Conservation (phyloP, 2,329 filamentous ascomycete genomes). For the Colletotrichum endophyticum region DNA sequence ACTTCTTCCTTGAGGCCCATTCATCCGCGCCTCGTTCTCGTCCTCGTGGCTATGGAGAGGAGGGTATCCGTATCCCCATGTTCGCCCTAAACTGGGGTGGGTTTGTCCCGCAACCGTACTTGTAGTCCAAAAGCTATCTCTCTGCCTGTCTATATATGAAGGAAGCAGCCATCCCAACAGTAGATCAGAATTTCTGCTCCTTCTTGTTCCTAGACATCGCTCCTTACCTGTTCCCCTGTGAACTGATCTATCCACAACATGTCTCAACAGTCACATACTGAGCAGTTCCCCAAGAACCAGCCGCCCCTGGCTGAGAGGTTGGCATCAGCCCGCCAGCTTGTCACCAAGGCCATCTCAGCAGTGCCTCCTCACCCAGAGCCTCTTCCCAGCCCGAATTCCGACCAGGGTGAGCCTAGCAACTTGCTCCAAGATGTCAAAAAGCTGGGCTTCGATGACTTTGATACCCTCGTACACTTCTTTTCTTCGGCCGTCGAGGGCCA, state of each 20-base stretch:
- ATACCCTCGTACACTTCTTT: conserved; percentile 21
- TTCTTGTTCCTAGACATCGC: background rate
- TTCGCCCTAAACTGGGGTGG: background rate
- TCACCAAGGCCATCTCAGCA: conserved; percentile 7
- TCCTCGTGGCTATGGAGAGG: background rate
- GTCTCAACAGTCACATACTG: background rate
- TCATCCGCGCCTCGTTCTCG: background rate
- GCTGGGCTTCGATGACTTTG: conserved; percentile 23
- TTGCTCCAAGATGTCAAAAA: conserved; percentile 20
- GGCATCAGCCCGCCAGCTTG: conserved; percentile 1
- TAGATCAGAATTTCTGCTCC: background rate
- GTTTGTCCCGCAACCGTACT: background rate
- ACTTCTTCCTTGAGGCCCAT: background rate
- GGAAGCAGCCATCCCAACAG: background rate
- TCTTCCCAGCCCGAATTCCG: background rate
- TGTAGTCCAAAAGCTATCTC: background rate
- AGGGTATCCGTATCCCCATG: background rate
- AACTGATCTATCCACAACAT: background rate
- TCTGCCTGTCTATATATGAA: background rate
- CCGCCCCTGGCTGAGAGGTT: conserved; percentile 10
- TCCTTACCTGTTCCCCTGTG: background rate
- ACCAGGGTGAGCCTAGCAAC: background rate
- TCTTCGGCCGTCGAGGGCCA: conserved; percentile 7
- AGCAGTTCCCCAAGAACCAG: conserved; percentile 13
- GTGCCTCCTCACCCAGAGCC: background rate